phyloP scores from a whole-genome alignment of 176 grass and related monocot genomes.

The Stipa capillata region DNA sequence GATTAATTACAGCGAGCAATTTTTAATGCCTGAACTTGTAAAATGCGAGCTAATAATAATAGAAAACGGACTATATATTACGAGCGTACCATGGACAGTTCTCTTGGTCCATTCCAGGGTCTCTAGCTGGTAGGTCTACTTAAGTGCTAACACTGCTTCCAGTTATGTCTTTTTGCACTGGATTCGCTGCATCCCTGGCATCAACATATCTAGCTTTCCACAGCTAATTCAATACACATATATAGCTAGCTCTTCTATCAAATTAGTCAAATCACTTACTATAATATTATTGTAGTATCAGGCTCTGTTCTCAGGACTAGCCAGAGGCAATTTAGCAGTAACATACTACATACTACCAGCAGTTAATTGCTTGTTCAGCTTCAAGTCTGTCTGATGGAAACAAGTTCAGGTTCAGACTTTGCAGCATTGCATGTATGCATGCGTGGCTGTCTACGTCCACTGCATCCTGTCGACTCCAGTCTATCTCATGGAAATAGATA shows the following conservation, averaged over 20 bases:
- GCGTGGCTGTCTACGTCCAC: background rate
- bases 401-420: background rate
- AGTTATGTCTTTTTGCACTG: background rate
- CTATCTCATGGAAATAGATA: too few relatives aligned
- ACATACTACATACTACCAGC: too few relatives aligned
- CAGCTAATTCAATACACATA: background rate
- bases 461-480: too few relatives aligned
- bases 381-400: too few relatives aligned
- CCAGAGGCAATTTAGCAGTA: background rate
- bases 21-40: background rate
- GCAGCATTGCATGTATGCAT: background rate
- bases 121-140: too few relatives aligned
- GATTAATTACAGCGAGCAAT: background rate
- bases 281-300: background rate
- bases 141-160: too few relatives aligned
- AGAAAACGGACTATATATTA: too few relatives aligned
- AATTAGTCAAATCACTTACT: background rate
- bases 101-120: background rate
- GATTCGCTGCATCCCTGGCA: background rate
- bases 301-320: background rate
- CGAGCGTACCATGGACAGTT: background rate
- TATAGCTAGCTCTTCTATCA: background rate
- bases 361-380: too few relatives aligned
- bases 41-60: background rate
- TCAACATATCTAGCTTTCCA: background rate